These are phyloP conservation scores for Colletotrichum aenigma DNA, from an alignment of 2,329 filamentous ascomycete species.

Conservation along the genomic window DNA sequence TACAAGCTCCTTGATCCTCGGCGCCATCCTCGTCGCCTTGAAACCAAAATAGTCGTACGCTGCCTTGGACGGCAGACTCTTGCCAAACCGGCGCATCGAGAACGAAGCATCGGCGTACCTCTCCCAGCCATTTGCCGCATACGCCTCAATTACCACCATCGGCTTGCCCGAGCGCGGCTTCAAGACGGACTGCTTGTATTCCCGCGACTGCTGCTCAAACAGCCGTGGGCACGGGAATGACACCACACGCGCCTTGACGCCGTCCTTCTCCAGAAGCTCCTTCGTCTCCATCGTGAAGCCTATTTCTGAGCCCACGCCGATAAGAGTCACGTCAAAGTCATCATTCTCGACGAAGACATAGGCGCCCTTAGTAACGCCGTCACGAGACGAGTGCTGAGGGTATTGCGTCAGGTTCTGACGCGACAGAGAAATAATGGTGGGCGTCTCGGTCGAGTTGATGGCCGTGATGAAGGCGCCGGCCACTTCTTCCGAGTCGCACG, in stretches of 20 bases:
- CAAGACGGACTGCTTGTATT: slow-evolving; percentile 49
- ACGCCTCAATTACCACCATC: slow-evolving; percentile 62
- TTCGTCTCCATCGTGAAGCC: slow-evolving; percentile 35
- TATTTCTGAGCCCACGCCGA: slow-evolving; percentile 42
- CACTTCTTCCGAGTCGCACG: slow-evolving; percentile 61
- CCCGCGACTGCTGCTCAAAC: slow-evolving; percentile 44
- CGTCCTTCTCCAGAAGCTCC: slow-evolving; percentile 40
- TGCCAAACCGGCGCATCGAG: slow-evolving; percentile 58
- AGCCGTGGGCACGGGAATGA: slow-evolving; percentile 50
- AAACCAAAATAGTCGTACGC: slow-evolving; percentile 60
- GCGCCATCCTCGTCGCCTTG: slow-evolving; percentile 45
- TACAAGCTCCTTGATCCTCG: slow-evolving; percentile 26
- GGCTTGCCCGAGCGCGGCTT: slow-evolving; percentile 44
- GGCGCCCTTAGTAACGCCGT: slow-evolving; percentile 45
- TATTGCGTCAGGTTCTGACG: slow-evolving; percentile 44
- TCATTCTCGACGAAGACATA: slow-evolving; percentile 49
- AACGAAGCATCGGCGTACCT: slow-evolving; percentile 62
- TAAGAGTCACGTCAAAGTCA: slow-evolving; percentile 47
- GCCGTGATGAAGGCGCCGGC: slow-evolving; percentile 58
- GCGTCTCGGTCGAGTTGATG: slow-evolving; percentile 41
- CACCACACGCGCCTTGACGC: slow-evolving; percentile 43
- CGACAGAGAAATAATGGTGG: slow-evolving; percentile 53
- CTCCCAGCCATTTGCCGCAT: slow-evolving; percentile 62
- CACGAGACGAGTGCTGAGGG: slow-evolving; percentile 49
- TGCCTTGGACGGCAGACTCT: slow-evolving; percentile 56